Conservation (phyloP, 768 basidiomycete species). For the Kwoniella newhampshirensis region DNA sequence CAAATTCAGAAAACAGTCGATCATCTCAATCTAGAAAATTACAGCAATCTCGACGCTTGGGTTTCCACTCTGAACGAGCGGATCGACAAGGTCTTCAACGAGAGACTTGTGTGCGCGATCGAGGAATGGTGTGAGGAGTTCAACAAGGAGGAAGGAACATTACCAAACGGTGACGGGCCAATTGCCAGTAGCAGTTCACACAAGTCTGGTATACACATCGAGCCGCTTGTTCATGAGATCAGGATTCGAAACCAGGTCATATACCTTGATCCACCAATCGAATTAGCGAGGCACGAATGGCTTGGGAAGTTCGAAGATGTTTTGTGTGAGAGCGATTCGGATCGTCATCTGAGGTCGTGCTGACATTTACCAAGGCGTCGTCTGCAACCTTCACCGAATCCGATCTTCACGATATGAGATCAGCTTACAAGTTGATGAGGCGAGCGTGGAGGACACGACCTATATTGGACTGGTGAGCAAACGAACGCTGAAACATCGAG, state of each 20-base stretch:
- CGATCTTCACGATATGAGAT: slow-evolving; percentile 97
- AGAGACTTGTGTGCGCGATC: slow-evolving; percentile 72
- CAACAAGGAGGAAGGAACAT: slow-evolving; percentile 73
- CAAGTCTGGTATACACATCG: slow-evolving; percentile 55
- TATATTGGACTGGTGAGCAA: slow-evolving; percentile 75
- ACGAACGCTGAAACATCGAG: neutral
- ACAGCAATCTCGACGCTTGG: slow-evolving; percentile 90
- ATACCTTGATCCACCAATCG: slow-evolving; percentile 96
- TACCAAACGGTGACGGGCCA: slow-evolving; percentile 54
- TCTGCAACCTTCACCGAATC: slow-evolving; percentile 81
- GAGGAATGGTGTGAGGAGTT: slow-evolving; percentile 88
- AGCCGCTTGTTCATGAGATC: slow-evolving; percentile 90
- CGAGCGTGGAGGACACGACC: slow-evolving; percentile 65
- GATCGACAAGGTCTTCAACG: slow-evolving; percentile 76
- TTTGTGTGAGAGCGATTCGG: slow-evolving; percentile 54
- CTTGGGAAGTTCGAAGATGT: slow-evolving; percentile 83
- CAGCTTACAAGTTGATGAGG: slow-evolving; percentile 79
- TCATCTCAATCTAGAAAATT: slow-evolving; percentile 90
- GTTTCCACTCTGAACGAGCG: slow-evolving; percentile 72
- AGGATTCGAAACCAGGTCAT: slow-evolving; percentile 99
- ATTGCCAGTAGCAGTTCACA: neutral
- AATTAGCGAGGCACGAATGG: slow-evolving; percentile 87
- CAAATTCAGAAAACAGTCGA: slow-evolving; percentile 91
- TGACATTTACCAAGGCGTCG: too few species aligned
- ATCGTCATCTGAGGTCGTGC: neutral